A percentile compares a stretch with the other conserved stretches of the same genome.
Conservation (phyloP, 805 yeast species). For the Wickerhamiella cacticola region DNA sequence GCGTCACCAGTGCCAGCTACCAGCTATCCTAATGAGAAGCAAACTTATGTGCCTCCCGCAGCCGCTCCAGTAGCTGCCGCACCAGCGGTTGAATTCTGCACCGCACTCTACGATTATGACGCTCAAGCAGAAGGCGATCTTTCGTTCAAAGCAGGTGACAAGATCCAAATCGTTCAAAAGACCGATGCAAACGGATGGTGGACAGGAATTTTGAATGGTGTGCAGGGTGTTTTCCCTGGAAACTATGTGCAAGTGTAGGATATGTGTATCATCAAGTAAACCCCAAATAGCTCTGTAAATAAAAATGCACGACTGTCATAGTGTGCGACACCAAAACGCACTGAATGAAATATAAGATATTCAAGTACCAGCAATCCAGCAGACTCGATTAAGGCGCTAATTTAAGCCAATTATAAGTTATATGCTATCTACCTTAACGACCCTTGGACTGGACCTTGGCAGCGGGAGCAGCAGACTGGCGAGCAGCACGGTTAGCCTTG, state of each 20-base stretch:
- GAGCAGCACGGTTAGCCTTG: conserved; percentile 91
- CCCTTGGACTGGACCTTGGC: conserved; percentile 94
- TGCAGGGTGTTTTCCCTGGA: conserved; percentile 88
- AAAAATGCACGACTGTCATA: not conserved
- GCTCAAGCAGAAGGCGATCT: conserved; percentile 93
- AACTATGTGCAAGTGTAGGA: conserved; percentile 62
- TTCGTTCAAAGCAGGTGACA: conserved; percentile 75
- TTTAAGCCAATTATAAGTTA: conserved; percentile 6
- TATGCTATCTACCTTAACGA: conserved; percentile 47
- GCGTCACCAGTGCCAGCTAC: conserved; percentile 21
- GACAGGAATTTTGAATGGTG: conserved; percentile 83
- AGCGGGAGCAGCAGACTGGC: conserved; percentile 97
- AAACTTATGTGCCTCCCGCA: conserved; percentile 16
- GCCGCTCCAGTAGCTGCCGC: conserved; percentile 28
- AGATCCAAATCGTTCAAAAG: conserved; percentile 69
- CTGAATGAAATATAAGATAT: too few relatives aligned
- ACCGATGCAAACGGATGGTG: conserved; percentile 96
- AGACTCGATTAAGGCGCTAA: too few relatives aligned
- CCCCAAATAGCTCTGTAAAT: not conserved
- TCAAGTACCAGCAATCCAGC: too few relatives aligned
- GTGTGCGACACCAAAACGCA: not conserved
- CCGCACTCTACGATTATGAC: conserved; percentile 80
- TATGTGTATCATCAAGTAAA: too few relatives aligned
- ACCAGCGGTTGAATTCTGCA: conserved; percentile 37
- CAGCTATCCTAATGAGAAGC: conserved; percentile 24